These are phyloP conservation scores for Cryphonectria naterciae DNA, from an alignment of 2,329 filamentous ascomycete genomes.

Conservation along the genomic window DNA sequence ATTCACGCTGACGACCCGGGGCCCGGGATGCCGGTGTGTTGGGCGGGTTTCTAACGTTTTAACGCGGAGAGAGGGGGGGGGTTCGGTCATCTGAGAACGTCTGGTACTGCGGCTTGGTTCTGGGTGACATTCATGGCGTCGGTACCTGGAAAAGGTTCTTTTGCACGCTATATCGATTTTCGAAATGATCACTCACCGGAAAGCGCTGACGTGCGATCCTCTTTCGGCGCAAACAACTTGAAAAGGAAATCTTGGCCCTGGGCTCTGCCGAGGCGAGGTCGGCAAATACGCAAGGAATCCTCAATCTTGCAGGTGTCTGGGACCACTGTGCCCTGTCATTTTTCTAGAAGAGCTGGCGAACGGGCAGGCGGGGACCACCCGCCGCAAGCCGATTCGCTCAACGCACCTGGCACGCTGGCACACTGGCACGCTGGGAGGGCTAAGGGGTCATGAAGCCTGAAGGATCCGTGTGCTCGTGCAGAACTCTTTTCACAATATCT, in stretches of 20 bases:
- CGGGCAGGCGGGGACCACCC: background rate
- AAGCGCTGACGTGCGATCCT: constrained; percentile 9
- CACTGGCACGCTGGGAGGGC: background rate
- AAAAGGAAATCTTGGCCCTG: constrained; percentile 22
- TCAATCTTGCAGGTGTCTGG: constrained; percentile 18
- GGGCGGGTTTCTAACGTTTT: background rate
- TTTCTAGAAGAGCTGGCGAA: constrained; percentile 15
- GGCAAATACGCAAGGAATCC: constrained; percentile 27
- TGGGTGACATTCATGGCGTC: background rate
- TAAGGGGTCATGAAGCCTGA: background rate
- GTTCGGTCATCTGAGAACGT: background rate
- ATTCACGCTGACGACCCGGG: background rate
- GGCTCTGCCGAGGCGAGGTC: constrained; percentile 22
- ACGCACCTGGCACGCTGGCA: background rate
- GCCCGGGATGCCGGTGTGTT: background rate
- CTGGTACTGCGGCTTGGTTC: background rate
- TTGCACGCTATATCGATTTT: constrained; percentile 3
- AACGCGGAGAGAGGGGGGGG: background rate
- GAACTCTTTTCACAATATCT: background rate
- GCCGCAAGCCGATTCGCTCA: background rate
- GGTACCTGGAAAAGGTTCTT: constrained; percentile 9
- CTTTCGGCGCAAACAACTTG: constrained; percentile 20
- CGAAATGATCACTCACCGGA: background rate
- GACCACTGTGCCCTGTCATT: constrained; percentile 1
- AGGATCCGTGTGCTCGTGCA: constrained; percentile 1